These are phyloP conservation scores for Galium porrigens DNA, from an alignment of 305 asterid genomes.

Conservation along the genomic window DNA sequence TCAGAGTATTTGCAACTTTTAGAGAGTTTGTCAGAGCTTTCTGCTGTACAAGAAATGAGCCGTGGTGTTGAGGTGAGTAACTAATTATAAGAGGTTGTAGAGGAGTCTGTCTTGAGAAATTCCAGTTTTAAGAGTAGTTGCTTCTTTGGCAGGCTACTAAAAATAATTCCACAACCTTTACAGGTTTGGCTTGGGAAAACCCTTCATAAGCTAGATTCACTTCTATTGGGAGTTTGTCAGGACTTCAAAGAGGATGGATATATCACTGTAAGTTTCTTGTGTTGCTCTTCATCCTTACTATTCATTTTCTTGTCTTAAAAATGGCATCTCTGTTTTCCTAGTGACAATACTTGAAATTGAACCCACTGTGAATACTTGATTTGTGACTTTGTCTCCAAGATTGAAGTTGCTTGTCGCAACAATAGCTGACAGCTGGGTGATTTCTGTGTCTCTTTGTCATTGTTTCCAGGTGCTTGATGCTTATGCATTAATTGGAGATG, in stretches of 20 bases:
- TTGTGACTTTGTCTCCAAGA: background rate
- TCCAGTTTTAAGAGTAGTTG: background rate
- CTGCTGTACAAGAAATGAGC: slow-evolving; percentile 84
- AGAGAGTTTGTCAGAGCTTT: slow-evolving; percentile 70
- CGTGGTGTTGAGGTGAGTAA: slow-evolving; percentile 81
- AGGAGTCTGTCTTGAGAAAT: background rate
- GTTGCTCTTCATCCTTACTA: slow-evolving; percentile 11
- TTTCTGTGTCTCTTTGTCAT: background rate
- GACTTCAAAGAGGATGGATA: slow-evolving; percentile 76
- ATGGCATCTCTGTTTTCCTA: background rate
- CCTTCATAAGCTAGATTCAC: slow-evolving; percentile 89
- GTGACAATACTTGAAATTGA: background rate
- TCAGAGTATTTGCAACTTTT: slow-evolving; percentile 88
- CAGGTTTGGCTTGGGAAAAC: slow-evolving; percentile 97
- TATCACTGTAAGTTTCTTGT: slow-evolving; percentile 57
- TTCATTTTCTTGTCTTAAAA: background rate
- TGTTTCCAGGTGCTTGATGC: slow-evolving; percentile 85
- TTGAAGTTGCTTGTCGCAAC: background rate
- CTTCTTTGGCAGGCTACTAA: background rate
- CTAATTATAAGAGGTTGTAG: background rate
- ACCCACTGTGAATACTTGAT: background rate
- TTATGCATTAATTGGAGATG: slow-evolving; percentile 92
- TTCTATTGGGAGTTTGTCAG: slow-evolving; percentile 74
- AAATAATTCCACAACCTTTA: slow-evolving; percentile 16
- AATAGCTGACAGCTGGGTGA: background rate